Evolutionary conservation across 2,329 filamentous ascomycete genomes (phyloP).

Genomic region (Rhexocercosporidium sp.): DNA sequence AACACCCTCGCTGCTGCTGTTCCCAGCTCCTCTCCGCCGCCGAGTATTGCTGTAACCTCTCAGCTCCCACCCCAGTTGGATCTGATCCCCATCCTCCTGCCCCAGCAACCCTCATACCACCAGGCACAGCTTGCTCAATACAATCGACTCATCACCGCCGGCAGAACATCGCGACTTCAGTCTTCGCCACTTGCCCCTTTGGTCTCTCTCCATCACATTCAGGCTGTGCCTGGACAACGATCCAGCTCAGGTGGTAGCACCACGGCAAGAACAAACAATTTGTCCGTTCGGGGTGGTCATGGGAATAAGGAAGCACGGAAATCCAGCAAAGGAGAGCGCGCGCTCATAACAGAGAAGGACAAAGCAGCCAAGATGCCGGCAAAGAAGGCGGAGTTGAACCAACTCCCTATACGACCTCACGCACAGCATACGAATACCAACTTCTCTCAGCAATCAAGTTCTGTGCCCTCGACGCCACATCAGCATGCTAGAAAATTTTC

Average conservation of each 20-base stretch:
- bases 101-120: conserved; percentile 63
- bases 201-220: conserved; percentile 60
- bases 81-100: conserved; percentile 60
- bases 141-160: conserved; percentile 67
- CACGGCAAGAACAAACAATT: conserved; percentile 46
- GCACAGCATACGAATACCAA: conserved; percentile 53
- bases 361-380: conserved; percentile 42
- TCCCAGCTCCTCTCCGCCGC: conserved; percentile 34
- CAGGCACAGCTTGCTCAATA: conserved; percentile 68
- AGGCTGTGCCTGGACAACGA: conserved; percentile 55
- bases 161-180: conserved; percentile 55
- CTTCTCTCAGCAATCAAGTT: conserved; percentile 76
- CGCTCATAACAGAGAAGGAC: conserved; percentile 66
- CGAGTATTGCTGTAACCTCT: conserved; percentile 37
- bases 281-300: conserved; percentile 56
- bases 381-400: conserved; percentile 42
- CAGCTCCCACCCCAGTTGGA: conserved; percentile 53
- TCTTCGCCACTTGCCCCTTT: conserved; percentile 60
- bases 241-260: conserved; percentile 57
- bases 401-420: conserved; percentile 38
- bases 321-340: conserved; percentile 64
- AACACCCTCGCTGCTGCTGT: conserved; percentile 39
- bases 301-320: conserved; percentile 65
- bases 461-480: conserved; percentile 90
- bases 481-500: conserved; percentile 85